Evolutionary conservation across 2,329 filamentous ascomycete species (phyloP).

Genomic region (Cordyceps militaris): DNA sequence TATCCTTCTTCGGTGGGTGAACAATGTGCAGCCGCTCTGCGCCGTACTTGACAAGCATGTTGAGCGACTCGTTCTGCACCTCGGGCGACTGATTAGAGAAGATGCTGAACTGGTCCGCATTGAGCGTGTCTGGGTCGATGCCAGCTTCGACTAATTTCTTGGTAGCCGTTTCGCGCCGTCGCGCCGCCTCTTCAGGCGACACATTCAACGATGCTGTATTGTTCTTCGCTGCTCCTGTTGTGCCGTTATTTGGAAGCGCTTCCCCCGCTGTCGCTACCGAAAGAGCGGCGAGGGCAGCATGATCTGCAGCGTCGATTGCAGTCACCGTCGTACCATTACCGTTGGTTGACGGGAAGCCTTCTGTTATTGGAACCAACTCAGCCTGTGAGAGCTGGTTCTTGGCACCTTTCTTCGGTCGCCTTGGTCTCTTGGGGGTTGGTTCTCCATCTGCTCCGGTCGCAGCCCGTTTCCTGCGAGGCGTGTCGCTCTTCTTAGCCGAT

Average conservation of each 20-base stretch:
- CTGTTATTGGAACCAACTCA: conserved; percentile 5
- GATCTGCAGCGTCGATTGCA: conserved; percentile 2
- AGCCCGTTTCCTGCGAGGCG: conserved; percentile 4
- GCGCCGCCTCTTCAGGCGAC: conserved; percentile 40
- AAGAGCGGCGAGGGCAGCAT: conserved; percentile 10
- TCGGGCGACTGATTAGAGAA: conserved; percentile 53
- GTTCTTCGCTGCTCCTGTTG: neutral
- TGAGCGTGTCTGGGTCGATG: conserved; percentile 46
- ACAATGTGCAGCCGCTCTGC: conserved; percentile 51
- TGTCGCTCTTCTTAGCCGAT: conserved; percentile 6
- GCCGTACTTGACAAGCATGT: conserved; percentile 50
- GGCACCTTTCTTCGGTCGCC: neutral
- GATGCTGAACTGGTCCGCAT: conserved; percentile 49
- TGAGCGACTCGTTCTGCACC: conserved; percentile 47
- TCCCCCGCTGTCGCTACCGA: neutral
- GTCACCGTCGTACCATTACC: neutral
- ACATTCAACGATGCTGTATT: conserved; percentile 25
- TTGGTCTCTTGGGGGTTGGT: neutral
- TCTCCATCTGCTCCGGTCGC: neutral
- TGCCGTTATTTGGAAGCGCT: neutral
- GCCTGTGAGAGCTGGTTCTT: conserved; percentile 10
- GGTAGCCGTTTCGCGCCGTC: conserved; percentile 42
- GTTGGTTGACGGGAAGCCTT: neutral
- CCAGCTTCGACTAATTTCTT: conserved; percentile 38
- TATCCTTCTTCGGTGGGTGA: conserved; percentile 37